These are phyloP conservation scores for Pisolithus microcarpus DNA, from an alignment of 768 basidiomycete species.

Conservation along the genomic window DNA sequence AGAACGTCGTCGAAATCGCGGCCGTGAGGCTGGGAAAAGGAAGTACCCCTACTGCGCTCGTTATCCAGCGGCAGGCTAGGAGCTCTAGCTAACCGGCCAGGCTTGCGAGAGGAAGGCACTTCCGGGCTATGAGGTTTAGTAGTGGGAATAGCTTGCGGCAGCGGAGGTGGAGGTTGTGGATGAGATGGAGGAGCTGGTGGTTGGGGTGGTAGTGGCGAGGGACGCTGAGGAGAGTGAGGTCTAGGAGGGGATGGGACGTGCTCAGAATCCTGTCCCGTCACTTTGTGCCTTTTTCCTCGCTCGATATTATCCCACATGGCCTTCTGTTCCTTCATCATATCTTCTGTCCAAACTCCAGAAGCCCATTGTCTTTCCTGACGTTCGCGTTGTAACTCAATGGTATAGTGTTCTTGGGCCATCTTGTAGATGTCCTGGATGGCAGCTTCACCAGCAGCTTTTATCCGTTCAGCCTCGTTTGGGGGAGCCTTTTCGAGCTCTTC, in stretches of 20 bases:
- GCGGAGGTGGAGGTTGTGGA: not conserved
- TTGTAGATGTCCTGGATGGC: slow-evolving; percentile 39
- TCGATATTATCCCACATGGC: slow-evolving; percentile 45
- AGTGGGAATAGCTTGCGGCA: slow-evolving; percentile 1
- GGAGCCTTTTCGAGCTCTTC: slow-evolving; percentile 41
- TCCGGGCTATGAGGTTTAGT: slow-evolving; percentile 5
- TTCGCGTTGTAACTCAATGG: slow-evolving; percentile 38
- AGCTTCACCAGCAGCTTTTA: slow-evolving; percentile 32
- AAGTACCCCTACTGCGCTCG: slow-evolving; percentile 17
- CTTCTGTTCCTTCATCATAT: slow-evolving; percentile 31
- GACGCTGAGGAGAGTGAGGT: not conserved
- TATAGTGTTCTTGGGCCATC: slow-evolving; percentile 42
- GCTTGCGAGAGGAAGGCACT: slow-evolving; percentile 7
- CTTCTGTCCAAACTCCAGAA: slow-evolving; percentile 32
- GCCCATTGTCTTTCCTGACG: slow-evolving; percentile 46
- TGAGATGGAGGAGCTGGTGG: not conserved
- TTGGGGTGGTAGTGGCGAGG: no score
- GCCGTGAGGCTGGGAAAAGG: slow-evolving; percentile 11
- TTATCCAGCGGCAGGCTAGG: slow-evolving; percentile 14
- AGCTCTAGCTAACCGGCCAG: slow-evolving; percentile 13
- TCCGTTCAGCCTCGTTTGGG: slow-evolving; percentile 27
- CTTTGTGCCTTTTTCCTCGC: slow-evolving; percentile 26
- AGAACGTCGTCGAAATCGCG: slow-evolving; percentile 17
- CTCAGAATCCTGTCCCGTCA: not conserved
- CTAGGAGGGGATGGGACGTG: slow-evolving; percentile 6